Base-by-base conservation (phyloP, 164 flowering plant genomes). In the Aristolochia fimbriata region DNA sequence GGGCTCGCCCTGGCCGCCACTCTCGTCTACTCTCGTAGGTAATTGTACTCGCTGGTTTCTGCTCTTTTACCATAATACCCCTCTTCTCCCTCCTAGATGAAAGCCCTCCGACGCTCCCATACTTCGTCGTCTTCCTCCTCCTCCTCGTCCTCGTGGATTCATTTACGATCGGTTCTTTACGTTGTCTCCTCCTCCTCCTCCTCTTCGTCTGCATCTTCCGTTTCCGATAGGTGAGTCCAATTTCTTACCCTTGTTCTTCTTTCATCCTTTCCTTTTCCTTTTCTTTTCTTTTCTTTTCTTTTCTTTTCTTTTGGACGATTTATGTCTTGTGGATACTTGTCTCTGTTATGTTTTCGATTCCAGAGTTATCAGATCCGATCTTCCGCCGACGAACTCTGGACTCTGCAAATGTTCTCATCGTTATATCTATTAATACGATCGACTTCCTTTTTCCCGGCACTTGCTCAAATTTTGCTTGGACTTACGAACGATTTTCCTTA, bases 111-210 rank as follows among this genome's bases (percentile, higher is more conserved):
- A 64, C 77, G 92, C 45, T 82, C 76, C 64, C 81, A 80, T 33
- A 83, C 91, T 67, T 72, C 89, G n/a, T n/a, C n/a, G n/a, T n/a
- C n/a, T 54, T 71, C 80, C 1, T 68, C 83, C 6, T 66, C 82
- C 0, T 71, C 86, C 27, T 65, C 82, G 16, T 61, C 70, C 10
- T 68, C 67, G 73, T 92, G 96, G 96, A 70, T 80, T 71, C 89
- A 85, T 65, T 75, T 89, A 70, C 79, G 95, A 73, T 92, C 96
- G 69, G 92, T 84, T 67, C 80, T 92, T 20, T 78, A 78, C 47
- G 79, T 89, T 24, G 96, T 87, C 43, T 75, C 87, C 59, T 74
- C 88, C 31, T 80, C 90, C 54, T 52, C 62, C 23, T 50, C 47
- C 25, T 50, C 67, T 10, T 54, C 64, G 9, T 62, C 69, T 0